These are phyloP conservation scores for Neonectria punicea DNA, from an alignment of 2,329 filamentous ascomycete species.

Conservation along the genomic window DNA sequence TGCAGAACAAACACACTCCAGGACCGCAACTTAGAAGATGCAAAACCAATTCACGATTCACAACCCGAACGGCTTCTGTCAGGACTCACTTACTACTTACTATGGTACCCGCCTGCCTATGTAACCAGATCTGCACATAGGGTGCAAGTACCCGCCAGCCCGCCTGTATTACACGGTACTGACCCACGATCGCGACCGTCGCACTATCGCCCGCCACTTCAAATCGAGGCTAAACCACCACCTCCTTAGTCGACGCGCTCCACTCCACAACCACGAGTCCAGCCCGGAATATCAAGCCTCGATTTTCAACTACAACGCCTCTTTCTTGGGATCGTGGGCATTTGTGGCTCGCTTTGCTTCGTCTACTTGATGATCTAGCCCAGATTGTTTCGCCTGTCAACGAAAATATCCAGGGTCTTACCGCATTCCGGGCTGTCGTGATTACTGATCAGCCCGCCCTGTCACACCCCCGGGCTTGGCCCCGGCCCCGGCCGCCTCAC, in stretches of 20 bases:
- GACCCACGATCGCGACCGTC: conserved; percentile 14
- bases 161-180: conserved; percentile 20
- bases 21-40: too few species aligned
- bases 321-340: conserved; percentile 1
- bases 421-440: background rate
- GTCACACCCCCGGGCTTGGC: background rate
- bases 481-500: background rate
- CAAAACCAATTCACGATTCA: background rate
- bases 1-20: background rate
- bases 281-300: background rate
- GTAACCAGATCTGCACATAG: conserved; percentile 34
- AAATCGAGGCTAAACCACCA: conserved; percentile 5
- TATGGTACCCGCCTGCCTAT: too few species aligned
- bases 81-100: background rate
- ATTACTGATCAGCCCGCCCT: background rate
- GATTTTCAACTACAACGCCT: conserved; percentile 11
- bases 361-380: background rate
- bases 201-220: background rate
- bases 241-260: background rate
- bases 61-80: background rate
- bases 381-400: background rate
- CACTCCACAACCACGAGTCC: background rate
- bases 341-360: background rate
- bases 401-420: background rate
- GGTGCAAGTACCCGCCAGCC: conserved; percentile 23